Evolutionary conservation across 495 filamentous ascomycete genomes (phyloP).

Genomic region (Jackrogersella minutella): DNA sequence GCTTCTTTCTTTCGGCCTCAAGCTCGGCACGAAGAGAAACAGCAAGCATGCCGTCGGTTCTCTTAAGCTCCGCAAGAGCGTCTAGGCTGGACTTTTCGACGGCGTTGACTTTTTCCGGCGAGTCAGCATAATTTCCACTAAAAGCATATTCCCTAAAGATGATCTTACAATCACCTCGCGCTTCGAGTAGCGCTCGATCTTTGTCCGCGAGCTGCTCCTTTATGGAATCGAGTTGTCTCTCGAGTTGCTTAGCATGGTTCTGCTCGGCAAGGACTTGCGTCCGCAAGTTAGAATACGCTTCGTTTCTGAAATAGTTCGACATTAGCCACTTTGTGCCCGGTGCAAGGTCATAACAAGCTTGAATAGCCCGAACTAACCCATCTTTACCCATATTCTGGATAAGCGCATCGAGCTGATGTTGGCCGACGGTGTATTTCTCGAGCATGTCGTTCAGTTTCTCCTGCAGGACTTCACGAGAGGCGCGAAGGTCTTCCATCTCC

Average conservation of each 20-base stretch:
- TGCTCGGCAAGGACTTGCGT: conserved; percentile 48
- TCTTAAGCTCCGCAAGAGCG: conserved; percentile 60
- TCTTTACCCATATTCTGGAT: conserved; percentile 55
- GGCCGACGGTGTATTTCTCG: conserved; percentile 58
- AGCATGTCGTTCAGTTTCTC: conserved; percentile 56
- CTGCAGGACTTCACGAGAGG: conserved; percentile 49
- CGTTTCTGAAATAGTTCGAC: conserved; percentile 51
- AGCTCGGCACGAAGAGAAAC: conserved; percentile 60
- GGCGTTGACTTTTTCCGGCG: conserved; percentile 50
- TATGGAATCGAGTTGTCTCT: conserved; percentile 43
- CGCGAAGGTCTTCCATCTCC: conserved; percentile 54
- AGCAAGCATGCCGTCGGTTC: conserved; percentile 60
- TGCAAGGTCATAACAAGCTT: conserved; percentile 44
- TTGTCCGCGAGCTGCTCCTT: conserved; percentile 51
- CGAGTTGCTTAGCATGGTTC: conserved; percentile 52
- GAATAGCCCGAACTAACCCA: conserved; percentile 55
- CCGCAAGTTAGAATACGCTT: conserved; percentile 44
- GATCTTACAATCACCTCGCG: conserved; percentile 46
- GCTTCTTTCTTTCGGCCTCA: conserved; percentile 54
- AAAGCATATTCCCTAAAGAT: conserved; percentile 33
- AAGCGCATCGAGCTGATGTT: conserved; percentile 60
- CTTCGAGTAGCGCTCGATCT: conserved; percentile 56
- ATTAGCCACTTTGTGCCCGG: conserved; percentile 41
- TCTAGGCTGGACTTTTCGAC: conserved; percentile 57
- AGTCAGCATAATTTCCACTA: conserved; percentile 28